Evolutionary conservation across 169 alveolate genomes (phyloP).

Genomic region (Babesia microti): DNA sequence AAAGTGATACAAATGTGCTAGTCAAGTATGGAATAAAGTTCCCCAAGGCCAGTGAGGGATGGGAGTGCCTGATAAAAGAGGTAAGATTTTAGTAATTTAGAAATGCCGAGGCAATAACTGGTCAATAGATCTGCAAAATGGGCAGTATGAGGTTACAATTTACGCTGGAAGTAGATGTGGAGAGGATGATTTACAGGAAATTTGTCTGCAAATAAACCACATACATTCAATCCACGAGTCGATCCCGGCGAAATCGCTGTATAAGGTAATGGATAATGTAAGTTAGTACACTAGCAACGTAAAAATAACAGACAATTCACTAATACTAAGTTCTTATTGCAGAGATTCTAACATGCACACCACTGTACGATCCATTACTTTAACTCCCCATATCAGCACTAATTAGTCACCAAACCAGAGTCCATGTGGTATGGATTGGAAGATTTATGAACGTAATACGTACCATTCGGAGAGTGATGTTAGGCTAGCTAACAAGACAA

Average conservation of each 20-base stretch:
- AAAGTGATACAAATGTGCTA: constrained; percentile 4
- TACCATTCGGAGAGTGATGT: constrained; percentile 20
- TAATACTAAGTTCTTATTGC: too few relatives aligned
- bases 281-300: too few relatives aligned
- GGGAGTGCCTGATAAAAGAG: constrained; percentile 25
- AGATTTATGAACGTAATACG: constrained; percentile 25
- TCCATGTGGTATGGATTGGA: constrained; percentile 45
- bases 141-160: constrained; percentile 30
- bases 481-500: constrained; percentile 18
- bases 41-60: constrained; percentile 31
- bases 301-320: too few relatives aligned
- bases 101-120: constrained; percentile 39
- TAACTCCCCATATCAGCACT: too few relatives aligned
- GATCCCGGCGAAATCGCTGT: too few relatives aligned
- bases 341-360: too few relatives aligned
- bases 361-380: too few relatives aligned
- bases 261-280: too few relatives aligned
- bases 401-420: too few relatives aligned
- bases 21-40: constrained; percentile 18
- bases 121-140: constrained; percentile 45
- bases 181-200: not conserved
- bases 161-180: constrained; percentile 11
- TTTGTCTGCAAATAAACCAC: not conserved
- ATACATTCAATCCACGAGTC: constrained; percentile 1
- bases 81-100: constrained; percentile 9